Evolutionary conservation across 768 basidiomycete genomes (phyloP), one percentile per base, ranked within the genome.

Genomic region (Cystobasidium onofrii): DNA sequence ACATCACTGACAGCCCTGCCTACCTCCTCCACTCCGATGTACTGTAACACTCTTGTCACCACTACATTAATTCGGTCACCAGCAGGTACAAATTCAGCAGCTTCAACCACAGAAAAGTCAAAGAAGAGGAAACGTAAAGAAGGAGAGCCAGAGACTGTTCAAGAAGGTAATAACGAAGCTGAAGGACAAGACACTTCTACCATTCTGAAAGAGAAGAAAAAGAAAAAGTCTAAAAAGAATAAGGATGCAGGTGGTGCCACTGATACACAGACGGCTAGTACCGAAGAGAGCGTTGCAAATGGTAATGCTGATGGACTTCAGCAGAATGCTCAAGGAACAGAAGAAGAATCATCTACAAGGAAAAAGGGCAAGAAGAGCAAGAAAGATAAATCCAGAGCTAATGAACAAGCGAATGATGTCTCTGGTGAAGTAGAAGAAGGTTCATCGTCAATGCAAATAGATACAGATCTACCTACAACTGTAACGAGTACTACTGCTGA

Each of bases 321-420:
- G 50, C 18, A 17, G 18, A 50, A 27, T 25, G 86, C 87, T n/a
- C 27, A 9, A 25, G 74, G n/a, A n/a, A n/a, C 1, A 18, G 17
- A 41, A 15, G 39, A 18, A 1, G 62, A 43, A 27, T 13, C 27
- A 23, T 61, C 57, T 1, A 13, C 33, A 25, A 44, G 33, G 25
- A 44, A 36, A 31, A 23, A 46, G 27, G 36, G 57, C 6, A 15
- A 33, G 39, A 57, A 71, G 31, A 63, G 43, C 31, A 75, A 72
- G 70, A 72, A 72, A 57, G 10, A 72, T 15, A 62, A 54, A 29
- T 13, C 66, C 17, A 46, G 13, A 15, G 46, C 9, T 50, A 25
- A n/a, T 25, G 31, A 39, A n/a, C 4, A 36, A 33, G 66, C 23
- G 15, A 36, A 46, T 31, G 3, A 52, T 54, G 66, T 6, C 33